These are phyloP conservation scores for Lodderomyces oxycetoniae DNA, from an alignment of 1,139 yeast genomes.

Conservation along the genomic window DNA sequence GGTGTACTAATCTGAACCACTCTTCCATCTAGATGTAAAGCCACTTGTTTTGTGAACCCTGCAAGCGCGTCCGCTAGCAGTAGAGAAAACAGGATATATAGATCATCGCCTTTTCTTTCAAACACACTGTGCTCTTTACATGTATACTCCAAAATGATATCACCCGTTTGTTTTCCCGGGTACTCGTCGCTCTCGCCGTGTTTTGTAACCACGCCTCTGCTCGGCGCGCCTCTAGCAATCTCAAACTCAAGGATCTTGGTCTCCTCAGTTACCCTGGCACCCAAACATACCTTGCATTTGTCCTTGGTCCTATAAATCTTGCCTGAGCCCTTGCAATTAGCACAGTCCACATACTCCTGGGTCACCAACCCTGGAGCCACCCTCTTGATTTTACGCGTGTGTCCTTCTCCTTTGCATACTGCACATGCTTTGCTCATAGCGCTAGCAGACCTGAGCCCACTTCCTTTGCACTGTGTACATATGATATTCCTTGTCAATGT, in stretches of 20 bases:
- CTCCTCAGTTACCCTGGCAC: constrained; percentile 59
- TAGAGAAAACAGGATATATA: constrained; percentile 55
- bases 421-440: constrained; percentile 48
- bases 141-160: constrained; percentile 59
- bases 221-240: constrained; percentile 65
- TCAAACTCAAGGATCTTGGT: constrained; percentile 74
- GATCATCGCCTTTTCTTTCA: constrained; percentile 57
- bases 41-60: constrained; percentile 66
- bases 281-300: constrained; percentile 72
- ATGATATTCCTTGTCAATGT: constrained; percentile 68
- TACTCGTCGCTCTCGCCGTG: constrained; percentile 74
- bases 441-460: constrained; percentile 67
- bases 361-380: constrained; percentile 77
- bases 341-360: constrained; percentile 60
- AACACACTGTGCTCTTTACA: constrained; percentile 47
- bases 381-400: constrained; percentile 53
- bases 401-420: constrained; percentile 72
- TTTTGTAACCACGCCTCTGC: constrained; percentile 58
- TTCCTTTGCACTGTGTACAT: constrained; percentile 69
- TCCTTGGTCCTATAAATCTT: constrained; percentile 59
- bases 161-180: constrained; percentile 74
- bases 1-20: constrained; percentile 61
- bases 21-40: constrained; percentile 81
- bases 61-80: constrained; percentile 77
- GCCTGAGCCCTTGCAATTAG: constrained; percentile 71